phyloP scores from a whole-genome alignment of 2,329 filamentous ascomycete species.

The Herpotrichia juniperi region DNA sequence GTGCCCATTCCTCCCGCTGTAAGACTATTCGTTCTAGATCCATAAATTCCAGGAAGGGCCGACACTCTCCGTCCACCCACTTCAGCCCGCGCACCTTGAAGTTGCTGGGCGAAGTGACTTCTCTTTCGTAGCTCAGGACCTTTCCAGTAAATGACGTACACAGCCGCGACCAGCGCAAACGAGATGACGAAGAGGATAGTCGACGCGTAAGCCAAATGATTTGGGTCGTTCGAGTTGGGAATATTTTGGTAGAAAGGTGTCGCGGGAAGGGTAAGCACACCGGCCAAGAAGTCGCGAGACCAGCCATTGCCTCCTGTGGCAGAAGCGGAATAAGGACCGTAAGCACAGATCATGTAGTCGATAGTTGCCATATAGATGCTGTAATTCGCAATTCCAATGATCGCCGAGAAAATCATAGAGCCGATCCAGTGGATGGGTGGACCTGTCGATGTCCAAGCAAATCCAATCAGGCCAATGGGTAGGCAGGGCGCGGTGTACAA shows the following conservation, averaged over 20 bases:
- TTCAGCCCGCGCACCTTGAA: slow-evolving; percentile 41
- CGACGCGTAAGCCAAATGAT: slow-evolving; percentile 59
- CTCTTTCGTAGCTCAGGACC: slow-evolving; percentile 59
- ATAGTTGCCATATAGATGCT: slow-evolving; percentile 80
- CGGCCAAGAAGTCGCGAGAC: slow-evolving; percentile 76
- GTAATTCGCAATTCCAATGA: slow-evolving; percentile 76
- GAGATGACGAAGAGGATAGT: slow-evolving; percentile 62
- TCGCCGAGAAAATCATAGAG: slow-evolving; percentile 67
- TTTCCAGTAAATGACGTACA: slow-evolving; percentile 60
- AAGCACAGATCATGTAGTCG: slow-evolving; percentile 79
- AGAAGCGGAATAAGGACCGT: slow-evolving; percentile 76
- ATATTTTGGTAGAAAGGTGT: slow-evolving; percentile 62
- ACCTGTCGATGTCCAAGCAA: slow-evolving; percentile 72
- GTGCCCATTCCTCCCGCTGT: slow-evolving; percentile 21
- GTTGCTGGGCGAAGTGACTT: slow-evolving; percentile 60
- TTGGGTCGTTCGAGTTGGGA: slow-evolving; percentile 36
- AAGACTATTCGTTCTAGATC: slow-evolving; percentile 36
- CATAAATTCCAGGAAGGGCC: slow-evolving; percentile 37
- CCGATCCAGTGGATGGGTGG: slow-evolving; percentile 72
- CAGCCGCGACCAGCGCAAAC: slow-evolving; percentile 48
- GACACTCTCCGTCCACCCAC: slow-evolving; percentile 40
- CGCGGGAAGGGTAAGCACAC: slow-evolving; percentile 72
- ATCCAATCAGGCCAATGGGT: slow-evolving; percentile 73
- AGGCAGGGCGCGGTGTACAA: slow-evolving; percentile 67
- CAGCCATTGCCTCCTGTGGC: slow-evolving; percentile 81